Conservation (phyloP, 2,329 filamentous ascomycete species). For the Penicillium brasilianum region DNA sequence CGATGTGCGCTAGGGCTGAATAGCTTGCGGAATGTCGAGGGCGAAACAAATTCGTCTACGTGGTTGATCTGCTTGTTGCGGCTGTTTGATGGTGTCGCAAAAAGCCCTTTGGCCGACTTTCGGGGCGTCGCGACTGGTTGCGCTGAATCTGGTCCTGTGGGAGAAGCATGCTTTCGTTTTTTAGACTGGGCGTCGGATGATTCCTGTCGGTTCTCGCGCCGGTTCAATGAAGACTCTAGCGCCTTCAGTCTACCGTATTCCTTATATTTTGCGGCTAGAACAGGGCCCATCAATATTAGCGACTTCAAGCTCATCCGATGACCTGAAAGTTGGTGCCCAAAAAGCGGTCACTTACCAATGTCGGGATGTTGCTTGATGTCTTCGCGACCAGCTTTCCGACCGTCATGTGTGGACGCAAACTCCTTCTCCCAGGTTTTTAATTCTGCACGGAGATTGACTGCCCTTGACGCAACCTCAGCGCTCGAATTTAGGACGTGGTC, state of each 20-base stretch:
- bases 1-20: conserved; percentile 45
- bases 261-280: conserved; percentile 54
- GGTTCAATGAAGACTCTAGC: conserved; percentile 34
- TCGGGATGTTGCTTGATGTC: conserved; percentile 54
- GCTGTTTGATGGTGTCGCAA: conserved; percentile 40
- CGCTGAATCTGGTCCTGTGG: conserved; percentile 29
- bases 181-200: conserved; percentile 27
- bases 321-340: background rate
- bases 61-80: conserved; percentile 40
- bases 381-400: conserved; percentile 51
- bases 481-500: conserved; percentile 28
- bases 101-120: conserved; percentile 39
- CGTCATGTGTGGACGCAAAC: conserved; percentile 50
- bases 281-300: background rate
- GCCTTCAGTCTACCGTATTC: conserved; percentile 51
- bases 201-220: conserved; percentile 29
- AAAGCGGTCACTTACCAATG: conserved; percentile 43
- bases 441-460: conserved; percentile 46
- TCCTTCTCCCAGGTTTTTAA: conserved; percentile 56
- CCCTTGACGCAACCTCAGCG: conserved; percentile 34
- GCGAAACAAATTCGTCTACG: conserved; percentile 53
- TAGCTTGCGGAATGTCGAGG: conserved; percentile 43
- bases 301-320: background rate
- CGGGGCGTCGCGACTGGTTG: conserved; percentile 39
- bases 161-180: conserved; percentile 42